phyloP scores from a whole-genome alignment of 1,139 yeast species.

The Williopsis jadinii region DNA sequence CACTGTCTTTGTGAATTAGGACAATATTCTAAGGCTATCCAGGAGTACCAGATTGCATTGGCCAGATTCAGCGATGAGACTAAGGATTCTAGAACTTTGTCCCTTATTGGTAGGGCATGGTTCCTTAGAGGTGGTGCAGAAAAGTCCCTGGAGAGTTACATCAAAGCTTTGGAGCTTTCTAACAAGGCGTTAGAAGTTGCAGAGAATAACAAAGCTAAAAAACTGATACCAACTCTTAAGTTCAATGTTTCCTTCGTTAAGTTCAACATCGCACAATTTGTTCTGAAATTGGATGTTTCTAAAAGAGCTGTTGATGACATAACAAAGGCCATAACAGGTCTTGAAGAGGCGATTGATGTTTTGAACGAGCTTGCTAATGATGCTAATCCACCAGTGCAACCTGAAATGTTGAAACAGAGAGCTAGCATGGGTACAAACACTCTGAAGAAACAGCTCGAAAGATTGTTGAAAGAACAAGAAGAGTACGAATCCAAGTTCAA shows the following conservation, averaged over 20 bases:
- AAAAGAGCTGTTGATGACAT: conserved; percentile 61
- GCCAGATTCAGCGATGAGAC: conserved; percentile 56
- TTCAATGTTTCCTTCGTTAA: conserved; percentile 83
- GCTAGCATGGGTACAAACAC: conserved; percentile 80
- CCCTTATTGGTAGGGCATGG: conserved; percentile 88
- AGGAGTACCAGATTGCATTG: conserved; percentile 77
- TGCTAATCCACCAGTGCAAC: conserved; percentile 63
- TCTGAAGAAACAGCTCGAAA: conserved; percentile 61
- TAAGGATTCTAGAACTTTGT: conserved; percentile 46
- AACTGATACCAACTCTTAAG: conserved; percentile 40
- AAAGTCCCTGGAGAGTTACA: conserved; percentile 51
- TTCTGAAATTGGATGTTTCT: conserved; percentile 55
- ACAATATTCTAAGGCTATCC: conserved; percentile 82
- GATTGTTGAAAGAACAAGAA: conserved; percentile 66
- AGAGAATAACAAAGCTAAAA: conserved; percentile 26
- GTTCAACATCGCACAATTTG: conserved; percentile 80
- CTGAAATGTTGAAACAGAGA: conserved; percentile 74
- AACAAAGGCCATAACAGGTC: conserved; percentile 46
- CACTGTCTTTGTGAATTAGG: conserved; percentile 80
- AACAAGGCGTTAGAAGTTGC: conserved; percentile 45
- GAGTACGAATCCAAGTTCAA: conserved; percentile 54
- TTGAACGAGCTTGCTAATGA: conserved; percentile 53
- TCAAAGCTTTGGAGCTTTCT: conserved; percentile 57
- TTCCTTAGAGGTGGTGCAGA: conserved; percentile 71
- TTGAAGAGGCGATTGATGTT: conserved; percentile 55